Base-by-base conservation (phyloP, 208 protist species). In the Wallacemonas sp. region DNA sequence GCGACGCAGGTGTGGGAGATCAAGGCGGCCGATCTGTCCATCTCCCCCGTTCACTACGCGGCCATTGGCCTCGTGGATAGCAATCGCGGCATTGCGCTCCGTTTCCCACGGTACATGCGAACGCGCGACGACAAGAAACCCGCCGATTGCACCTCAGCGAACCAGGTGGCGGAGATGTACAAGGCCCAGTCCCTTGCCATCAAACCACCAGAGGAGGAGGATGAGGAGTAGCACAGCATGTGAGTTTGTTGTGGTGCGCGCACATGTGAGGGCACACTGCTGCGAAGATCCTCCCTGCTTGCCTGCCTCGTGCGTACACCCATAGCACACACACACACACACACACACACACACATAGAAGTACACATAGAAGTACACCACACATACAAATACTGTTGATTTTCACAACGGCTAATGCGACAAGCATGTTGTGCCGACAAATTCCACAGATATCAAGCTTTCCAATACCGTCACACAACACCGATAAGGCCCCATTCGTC, bases 21-120 rank as follows among this genome's bases (percentile, higher is more conserved):
- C 16, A 89, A 94, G 57, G 98, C 95, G 5, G 98, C 99, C 0
- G 99, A 99, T 77, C 76, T 99, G 14, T 98, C 97, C 12, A 93
- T 99, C 14, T 99, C 98, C 1, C 99, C 99, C 0, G 84, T 86
- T 5, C 98, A 99, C 77, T 91, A 76, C 44, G 97, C 97, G 8
- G 98, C 94, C 11, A 76, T 92, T 12, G 96, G 98, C 20, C 61
- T 97, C 1, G 89, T 98, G 10, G 79, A 92, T 73, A 26, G 77
- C 26, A 75, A 57, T 14, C 95, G 95, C 57, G 99, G 99, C 49
- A 97, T 99, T 29, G 96, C 97, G 32, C 84, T 99, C 16, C 94
- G 99, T 38, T 99, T 99, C 77, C 98, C 98, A 11, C 91, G 99
- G 5, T 99, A 99, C 74, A 61, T 99, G 2, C 87, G 98, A n/a